These are phyloP conservation scores for Bauhinia variegata DNA, from an alignment of 306 rosid species.

Conservation along the genomic window DNA sequence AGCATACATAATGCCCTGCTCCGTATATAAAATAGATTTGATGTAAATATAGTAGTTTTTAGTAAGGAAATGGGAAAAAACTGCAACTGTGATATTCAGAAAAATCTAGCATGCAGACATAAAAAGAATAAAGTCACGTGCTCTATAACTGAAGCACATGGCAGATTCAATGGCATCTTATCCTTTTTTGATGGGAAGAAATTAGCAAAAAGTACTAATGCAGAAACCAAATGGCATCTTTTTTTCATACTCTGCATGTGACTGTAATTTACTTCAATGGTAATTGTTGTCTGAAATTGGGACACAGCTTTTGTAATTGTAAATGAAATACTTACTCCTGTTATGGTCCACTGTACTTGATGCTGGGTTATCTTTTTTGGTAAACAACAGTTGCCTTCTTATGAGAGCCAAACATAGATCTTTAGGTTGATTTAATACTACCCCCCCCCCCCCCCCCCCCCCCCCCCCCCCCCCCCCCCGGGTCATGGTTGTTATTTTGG, in stretches of 20 bases:
- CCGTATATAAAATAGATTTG: not conserved
- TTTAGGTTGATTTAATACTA: not conserved
- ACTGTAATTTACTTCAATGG: not conserved
- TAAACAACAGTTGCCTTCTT: slow-evolving; percentile 11
- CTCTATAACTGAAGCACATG: too few species aligned
- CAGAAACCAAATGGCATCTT: slow-evolving; percentile 24
- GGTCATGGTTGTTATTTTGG: slow-evolving; percentile 16
- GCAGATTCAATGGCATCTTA: not conserved
- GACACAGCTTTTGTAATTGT: slow-evolving; percentile 15
- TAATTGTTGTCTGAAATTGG: slow-evolving; percentile 13
- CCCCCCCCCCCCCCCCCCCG: too few species aligned
- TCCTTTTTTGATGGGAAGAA: slow-evolving; percentile 14
- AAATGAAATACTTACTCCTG: slow-evolving; percentile 11
- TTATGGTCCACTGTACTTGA: not conserved
- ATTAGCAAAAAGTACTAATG: slow-evolving; percentile 4
- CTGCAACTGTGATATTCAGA: not conserved
- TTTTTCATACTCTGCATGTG: slow-evolving; percentile 21
- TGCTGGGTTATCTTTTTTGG: not conserved
- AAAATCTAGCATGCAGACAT: not conserved
- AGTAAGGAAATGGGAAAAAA: too few species aligned
- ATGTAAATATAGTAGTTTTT: not conserved
- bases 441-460: too few species aligned
- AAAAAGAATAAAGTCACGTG: not conserved
- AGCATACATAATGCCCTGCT: not conserved
- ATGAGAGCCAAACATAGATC: not conserved